Base-by-base conservation (phyloP, 2,329 filamentous ascomycete species). In the Pseudogymnoascus sp. region DNA sequence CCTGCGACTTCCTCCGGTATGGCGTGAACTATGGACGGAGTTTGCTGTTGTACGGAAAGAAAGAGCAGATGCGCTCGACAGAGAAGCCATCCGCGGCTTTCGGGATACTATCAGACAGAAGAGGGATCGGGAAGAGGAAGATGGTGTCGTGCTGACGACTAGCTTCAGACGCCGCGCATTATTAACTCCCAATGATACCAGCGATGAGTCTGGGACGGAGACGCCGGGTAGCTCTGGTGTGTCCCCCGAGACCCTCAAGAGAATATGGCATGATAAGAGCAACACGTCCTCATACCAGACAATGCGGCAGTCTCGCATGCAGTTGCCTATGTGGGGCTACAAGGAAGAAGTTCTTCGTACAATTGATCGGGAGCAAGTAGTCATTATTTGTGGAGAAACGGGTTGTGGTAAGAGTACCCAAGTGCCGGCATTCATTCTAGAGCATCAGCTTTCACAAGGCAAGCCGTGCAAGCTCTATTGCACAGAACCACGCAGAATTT, bases 391-490 rank as follows among this genome's bases (percentile, higher is more conserved):
- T 72, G 94, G 94, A 72, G 94, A 99, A 76, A 99, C 94, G 2
- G 94, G 94, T 68, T 97, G 87, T 73, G 94, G 94, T 66, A 99
- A 99, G 78, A 97, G 92, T 74, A 99, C 94, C 0, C 94, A 99
- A 71, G 89, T 97, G n/a, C 94, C 94, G 4, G 88, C 92, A 0
- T 97, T 95, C 72, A 84, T 99, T 61, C 79, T 99, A 6, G 94
- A 99, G 73, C 85, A 96, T 69, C 88, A 97, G 71, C 82, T 99
- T 59, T 83, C 85, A 2, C 83, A 88, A 65, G 93, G 92, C 4
- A 88, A 86, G 66, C 79, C 85, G 4, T 97, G 92, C 76, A 97
- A 96, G 71, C 87, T 99, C 10, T 97, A 93, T 73, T 96, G 94
- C 72, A 97, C 94, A 0, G 92, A 99, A 72, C 94, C 94, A 37